Base-by-base conservation (phyloP, 2,329 filamentous ascomycete genomes). In the Hirsutella rhossiliensis region DNA sequence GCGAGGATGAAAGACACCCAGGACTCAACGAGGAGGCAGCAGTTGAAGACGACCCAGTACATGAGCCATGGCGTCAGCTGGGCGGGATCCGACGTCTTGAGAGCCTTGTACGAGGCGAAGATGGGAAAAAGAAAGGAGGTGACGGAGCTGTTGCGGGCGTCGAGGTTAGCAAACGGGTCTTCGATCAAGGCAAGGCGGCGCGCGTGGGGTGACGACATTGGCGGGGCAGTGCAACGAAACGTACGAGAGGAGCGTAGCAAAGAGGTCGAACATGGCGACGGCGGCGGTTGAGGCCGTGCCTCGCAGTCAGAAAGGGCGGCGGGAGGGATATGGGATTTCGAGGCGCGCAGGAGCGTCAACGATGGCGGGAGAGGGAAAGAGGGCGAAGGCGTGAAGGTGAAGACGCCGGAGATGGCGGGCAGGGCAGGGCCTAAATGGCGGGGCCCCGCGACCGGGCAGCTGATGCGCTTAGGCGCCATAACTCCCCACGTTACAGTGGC, bases 61-160 rank as follows among this genome's bases (percentile, higher is more conserved):
- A 97, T 97, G 52, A 97, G 78, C 92, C 92, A 98, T 81, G 90
- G 90, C 50, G 87, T 87, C 47, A 96, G 75, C 60, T 94, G 81
- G 32, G 87, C 82, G 2, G 89, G 88, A 63, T 96, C 87, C 43
- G 84, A 84, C 15, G 87, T 89, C 67, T 92, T 90, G 59, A 98
- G 83, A 41, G 92, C 90, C 72, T 97, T 97, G 76, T 96, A 97
- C 51, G 90, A 95, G 53, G 90, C 89, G 68, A 95, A 97, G 50
- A 96, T 80, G 42, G 92, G 92, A 62, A 97, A 94, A 60, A 96
- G 80, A 60, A 94, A 88, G 45, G 89, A 94, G 47, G 85, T 81
- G 61, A 90, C 65, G 50, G 87, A 90, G 60, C 88, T 94, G 60
- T 42, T 34, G 28, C 43, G 43, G 32, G 40, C 40, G 42, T 12